Evolutionary conservation across 2,329 filamentous ascomycete species (phyloP).

Genomic region (Monilinia polystroma): DNA sequence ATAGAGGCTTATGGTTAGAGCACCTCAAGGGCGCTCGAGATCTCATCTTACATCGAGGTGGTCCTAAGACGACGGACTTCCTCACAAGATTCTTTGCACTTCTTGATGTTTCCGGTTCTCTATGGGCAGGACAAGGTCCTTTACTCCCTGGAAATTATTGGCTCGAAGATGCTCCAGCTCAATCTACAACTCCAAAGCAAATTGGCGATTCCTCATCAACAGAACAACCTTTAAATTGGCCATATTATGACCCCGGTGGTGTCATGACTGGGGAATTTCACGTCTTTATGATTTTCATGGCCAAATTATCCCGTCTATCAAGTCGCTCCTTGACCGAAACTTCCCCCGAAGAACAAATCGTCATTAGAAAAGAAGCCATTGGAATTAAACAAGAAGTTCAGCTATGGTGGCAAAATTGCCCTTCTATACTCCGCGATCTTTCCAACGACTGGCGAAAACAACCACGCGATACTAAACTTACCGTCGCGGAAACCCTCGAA

Average conservation of each 20-base stretch:
- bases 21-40: constrained; percentile 39
- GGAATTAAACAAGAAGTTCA: constrained; percentile 31
- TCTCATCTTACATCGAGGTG: constrained; percentile 37
- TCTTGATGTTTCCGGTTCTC: constrained; percentile 37
- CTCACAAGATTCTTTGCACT: constrained; percentile 38
- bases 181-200: constrained; percentile 2
- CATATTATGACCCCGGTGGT: constrained; percentile 36
- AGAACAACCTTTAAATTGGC: constrained; percentile 29
- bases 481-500: constrained; percentile 36
- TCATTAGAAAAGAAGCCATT: constrained; percentile 27
- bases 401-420: constrained; percentile 35
- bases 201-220: constrained; percentile 8
- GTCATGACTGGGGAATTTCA: constrained; percentile 37
- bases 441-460: constrained; percentile 36
- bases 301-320: constrained; percentile 35
- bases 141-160: constrained; percentile 39
- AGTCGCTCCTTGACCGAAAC: constrained; percentile 33
- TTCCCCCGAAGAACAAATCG: constrained; percentile 26
- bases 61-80: constrained; percentile 34
- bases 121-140: constrained; percentile 35
- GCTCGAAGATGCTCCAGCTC: constrained; percentile 30
- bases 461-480: constrained; percentile 34
- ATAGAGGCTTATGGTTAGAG: constrained; percentile 35
- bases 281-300: constrained; percentile 38
- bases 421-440: constrained; percentile 34